Evolutionary conservation across 352 stramenopile species (phyloP).

Genomic region (Phytophthora rubi): DNA sequence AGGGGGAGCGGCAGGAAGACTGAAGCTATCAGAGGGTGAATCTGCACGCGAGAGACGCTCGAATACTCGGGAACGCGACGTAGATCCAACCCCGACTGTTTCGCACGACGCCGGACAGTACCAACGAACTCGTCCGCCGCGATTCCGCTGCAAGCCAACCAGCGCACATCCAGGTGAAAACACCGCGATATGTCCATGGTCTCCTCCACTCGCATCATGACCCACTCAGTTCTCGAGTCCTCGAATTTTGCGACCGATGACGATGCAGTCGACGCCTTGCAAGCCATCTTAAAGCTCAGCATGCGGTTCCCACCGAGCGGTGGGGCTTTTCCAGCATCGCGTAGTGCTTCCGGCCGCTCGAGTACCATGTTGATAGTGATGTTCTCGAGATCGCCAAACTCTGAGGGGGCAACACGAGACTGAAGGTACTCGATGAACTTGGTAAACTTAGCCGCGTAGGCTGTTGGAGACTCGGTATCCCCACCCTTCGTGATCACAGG

Average conservation of each 20-base stretch:
- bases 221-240: conserved; percentile 74
- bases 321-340: conserved; percentile 6
- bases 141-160: conserved; percentile 81
- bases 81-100: conserved; percentile 71
- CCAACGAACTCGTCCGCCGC: conserved; percentile 79
- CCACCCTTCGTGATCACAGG: conserved; percentile 22
- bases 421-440: conserved; percentile 77
- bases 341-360: conserved; percentile 20
- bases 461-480: conserved; percentile 20
- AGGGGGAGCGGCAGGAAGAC: conserved; percentile 60
- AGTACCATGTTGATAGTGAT: conserved; percentile 54
- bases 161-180: conserved; percentile 79
- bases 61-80: conserved; percentile 81
- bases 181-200: conserved; percentile 60
- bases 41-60: conserved; percentile 70
- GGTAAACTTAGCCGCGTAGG: conserved; percentile 57
- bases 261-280: conserved; percentile 34
- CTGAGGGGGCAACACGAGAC: conserved; percentile 53
- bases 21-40: conserved; percentile 74
- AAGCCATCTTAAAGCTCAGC: conserved; percentile 60
- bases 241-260: conserved; percentile 27
- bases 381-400: conserved; percentile 57
- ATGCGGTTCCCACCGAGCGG: conserved; percentile 32
- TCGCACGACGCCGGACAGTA: conserved; percentile 64
- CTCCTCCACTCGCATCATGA: conserved; percentile 74